Evolutionary conservation across 1,284 basidiomycete species (phyloP), one percentile per base, ranked within the genome.

Genomic region (Grifola frondosa): DNA sequence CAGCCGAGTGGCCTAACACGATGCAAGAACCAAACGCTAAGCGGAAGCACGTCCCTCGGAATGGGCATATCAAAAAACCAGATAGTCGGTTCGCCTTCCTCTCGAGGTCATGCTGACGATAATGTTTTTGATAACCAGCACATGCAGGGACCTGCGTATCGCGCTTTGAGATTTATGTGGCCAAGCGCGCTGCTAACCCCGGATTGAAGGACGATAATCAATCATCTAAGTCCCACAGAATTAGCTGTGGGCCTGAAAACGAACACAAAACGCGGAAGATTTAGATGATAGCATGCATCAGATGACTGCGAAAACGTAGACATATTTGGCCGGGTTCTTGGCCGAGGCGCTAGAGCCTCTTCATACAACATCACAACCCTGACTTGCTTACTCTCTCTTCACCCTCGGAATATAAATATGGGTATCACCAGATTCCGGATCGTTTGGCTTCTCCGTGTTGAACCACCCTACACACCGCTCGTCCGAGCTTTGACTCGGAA

Each of bases 321-420:
- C 30, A 40, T 30, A 43, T 42, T 47, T 49, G 47, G 37, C 50
- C 50, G 50, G 46, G 42, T 36, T 37, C 29, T 46, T 31, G 38
- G 38, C 44, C 44, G 44, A 50, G 45, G 28, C 47, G 24, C 30
- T 22, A 39, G 50, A 41, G 46, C 41, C 40, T n/a, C n/a, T n/a
- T n/a, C n/a, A n/a, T 26, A 23, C 22, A 30, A 28, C 32, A 15
- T 23, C 43, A 26, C 51, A 48, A 44, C 51, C 51, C 51, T 53
- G 51, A 48, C 40, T 41, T 37, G 42, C 48, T 45, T 44, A 46
- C 45, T 20, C 23, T 28, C 50, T 43, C 48, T 53, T 50, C 48
- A 50, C 51, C 23, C 48, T 53, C 37, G n/a, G n/a, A n/a, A 48
- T 53, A 53, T 50, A 48, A 47, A n/a, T 40, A 48, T 48, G 45